These are phyloP conservation scores for Quercus mongolica DNA, from an alignment of 306 rosid species.

Conservation along the genomic window DNA sequence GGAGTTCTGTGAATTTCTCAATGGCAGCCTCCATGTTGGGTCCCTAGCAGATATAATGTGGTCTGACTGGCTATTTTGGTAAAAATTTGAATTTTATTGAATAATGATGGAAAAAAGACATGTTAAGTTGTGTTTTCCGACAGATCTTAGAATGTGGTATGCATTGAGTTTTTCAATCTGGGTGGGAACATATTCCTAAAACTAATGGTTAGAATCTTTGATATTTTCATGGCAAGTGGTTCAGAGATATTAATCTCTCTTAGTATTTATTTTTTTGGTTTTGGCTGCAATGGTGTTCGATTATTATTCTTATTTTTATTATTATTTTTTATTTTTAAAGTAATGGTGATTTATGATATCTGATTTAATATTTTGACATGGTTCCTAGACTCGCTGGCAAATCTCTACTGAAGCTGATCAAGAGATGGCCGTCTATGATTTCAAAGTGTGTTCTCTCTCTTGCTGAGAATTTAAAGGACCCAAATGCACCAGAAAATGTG, in stretches of 20 bases:
- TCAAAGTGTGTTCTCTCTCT: constrained; percentile 84
- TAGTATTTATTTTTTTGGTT: constrained; percentile 7
- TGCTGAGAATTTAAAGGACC: constrained; percentile 56
- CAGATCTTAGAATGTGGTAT: background rate
- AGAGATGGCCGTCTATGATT: constrained; percentile 95
- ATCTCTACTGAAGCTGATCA: constrained; percentile 80
- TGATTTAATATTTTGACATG: constrained; percentile 25
- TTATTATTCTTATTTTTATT: background rate
- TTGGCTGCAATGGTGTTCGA: background rate
- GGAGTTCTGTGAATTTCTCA: background rate
- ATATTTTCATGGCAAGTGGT: background rate
- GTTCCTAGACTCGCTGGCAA: constrained; percentile 86
- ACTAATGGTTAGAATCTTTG: background rate
- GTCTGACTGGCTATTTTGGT: background rate
- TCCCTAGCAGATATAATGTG: background rate
- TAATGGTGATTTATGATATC: constrained; percentile 8
- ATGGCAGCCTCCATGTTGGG: background rate
- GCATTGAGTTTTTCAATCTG: background rate
- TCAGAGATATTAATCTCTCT: background rate
- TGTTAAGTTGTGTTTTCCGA: background rate
- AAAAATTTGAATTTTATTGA: background rate
- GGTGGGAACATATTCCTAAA: background rate
- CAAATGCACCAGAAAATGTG: constrained; percentile 69
- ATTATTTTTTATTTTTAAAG: background rate
- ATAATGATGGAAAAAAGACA: background rate